Percentiles rank a stretch among this genome's conserved stretches.
phyloP scores from a whole-genome alignment of 805 yeast genomes.

The Saccharomycopsis babjevae region DNA sequence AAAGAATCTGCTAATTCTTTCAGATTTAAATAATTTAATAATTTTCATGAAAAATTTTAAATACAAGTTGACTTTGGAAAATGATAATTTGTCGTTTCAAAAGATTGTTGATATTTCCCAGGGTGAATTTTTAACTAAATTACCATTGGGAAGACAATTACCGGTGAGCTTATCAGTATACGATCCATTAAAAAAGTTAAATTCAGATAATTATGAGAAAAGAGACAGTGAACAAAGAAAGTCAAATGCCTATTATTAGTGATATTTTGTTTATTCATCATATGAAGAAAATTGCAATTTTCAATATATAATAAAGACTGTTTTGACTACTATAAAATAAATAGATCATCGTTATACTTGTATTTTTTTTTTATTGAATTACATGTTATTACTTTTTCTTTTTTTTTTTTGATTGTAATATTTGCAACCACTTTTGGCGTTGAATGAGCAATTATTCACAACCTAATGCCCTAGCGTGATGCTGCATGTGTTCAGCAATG shows the following conservation, averaged over 20 bases:
- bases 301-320: background rate
- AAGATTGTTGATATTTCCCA: conserved; percentile 1
- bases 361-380: background rate
- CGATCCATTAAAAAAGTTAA: conserved; percentile 4
- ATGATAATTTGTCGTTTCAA: conserved; percentile 16
- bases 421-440: too few relatives aligned
- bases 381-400: background rate
- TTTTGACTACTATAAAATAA: background rate
- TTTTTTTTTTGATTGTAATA: too few relatives aligned
- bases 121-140: background rate
- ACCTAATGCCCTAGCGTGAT: conserved; percentile 53
- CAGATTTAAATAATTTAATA: conserved; percentile 11
- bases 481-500: conserved; percentile 73
- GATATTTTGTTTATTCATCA: background rate
- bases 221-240: background rate
- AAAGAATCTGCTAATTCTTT: conserved; percentile 3
- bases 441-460: background rate
- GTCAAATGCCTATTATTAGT: background rate
- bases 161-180: conserved; percentile 11
- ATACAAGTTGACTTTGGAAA: conserved; percentile 12
- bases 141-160: conserved; percentile 15
- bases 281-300: background rate
- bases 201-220: background rate
- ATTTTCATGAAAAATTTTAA: conserved; percentile 10
- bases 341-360: background rate